phyloP scores from a whole-genome alignment of 208 protist genomes.

The Leishmania guyanensis region DNA sequence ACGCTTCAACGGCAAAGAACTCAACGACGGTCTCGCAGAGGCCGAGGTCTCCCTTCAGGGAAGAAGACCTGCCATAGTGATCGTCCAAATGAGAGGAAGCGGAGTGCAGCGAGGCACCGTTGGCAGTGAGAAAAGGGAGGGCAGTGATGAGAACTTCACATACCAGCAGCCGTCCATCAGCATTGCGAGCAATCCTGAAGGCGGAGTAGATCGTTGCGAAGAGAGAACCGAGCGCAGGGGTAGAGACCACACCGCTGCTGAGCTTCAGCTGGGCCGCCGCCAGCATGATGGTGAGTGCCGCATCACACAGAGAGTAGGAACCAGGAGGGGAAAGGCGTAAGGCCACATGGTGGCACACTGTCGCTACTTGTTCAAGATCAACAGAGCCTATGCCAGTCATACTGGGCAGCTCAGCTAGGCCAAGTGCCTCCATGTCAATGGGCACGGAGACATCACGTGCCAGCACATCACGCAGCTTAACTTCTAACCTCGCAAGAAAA shows the following conservation, averaged over 20 bases:
- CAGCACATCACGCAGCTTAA: constrained; percentile 12
- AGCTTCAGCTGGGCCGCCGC: background rate
- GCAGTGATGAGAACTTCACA: background rate
- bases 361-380: constrained; percentile 23
- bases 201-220: constrained; percentile 3
- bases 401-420: background rate
- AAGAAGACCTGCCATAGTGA: background rate
- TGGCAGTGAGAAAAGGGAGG: constrained; percentile 4
- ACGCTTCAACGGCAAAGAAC: constrained; percentile 80
- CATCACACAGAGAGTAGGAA: background rate
- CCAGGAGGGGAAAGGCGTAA: background rate
- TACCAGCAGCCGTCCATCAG: constrained; percentile 2
- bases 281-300: constrained; percentile 12
- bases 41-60: background rate
- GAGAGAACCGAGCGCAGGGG: background rate
- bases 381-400: background rate
- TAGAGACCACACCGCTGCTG: background rate
- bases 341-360: constrained; percentile 18
- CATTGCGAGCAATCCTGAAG: constrained; percentile 2
- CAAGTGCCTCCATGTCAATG: constrained; percentile 1
- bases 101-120: background rate
- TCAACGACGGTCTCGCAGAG: constrained; percentile 43
- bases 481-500: constrained; percentile 16
- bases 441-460: background rate
- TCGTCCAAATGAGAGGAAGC: background rate